A percentile compares a stretch with the other conserved stretches of the same genome.
These are phyloP conservation scores for Hypoxylon intermedium DNA, from an alignment of 495 filamentous ascomycete species.

Conservation along the genomic window DNA sequence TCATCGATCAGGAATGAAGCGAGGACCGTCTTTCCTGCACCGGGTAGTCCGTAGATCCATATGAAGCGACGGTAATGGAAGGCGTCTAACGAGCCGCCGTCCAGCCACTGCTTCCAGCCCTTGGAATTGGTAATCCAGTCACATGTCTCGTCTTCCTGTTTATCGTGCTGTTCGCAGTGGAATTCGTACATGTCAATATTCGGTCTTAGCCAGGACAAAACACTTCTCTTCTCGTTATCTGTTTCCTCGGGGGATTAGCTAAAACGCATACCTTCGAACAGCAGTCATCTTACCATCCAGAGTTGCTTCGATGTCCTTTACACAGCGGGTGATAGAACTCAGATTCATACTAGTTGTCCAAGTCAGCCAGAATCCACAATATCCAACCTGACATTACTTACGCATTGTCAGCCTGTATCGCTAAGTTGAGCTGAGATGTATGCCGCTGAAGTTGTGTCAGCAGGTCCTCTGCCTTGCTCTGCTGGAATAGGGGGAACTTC, in stretches of 20 bases:
- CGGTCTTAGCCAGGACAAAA: slow-evolving; percentile 26
- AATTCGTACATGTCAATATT: slow-evolving; percentile 31
- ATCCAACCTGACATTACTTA: slow-evolving; percentile 4
- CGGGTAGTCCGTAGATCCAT: slow-evolving; percentile 53
- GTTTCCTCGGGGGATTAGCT: background rate
- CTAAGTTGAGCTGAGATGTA: slow-evolving; percentile 13
- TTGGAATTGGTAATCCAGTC: slow-evolving; percentile 25
- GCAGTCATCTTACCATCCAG: slow-evolving; percentile 19
- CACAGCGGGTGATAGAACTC: background rate
- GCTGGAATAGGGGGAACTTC: slow-evolving; percentile 18
- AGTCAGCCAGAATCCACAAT: slow-evolving; percentile 1
- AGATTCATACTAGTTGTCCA: slow-evolving; percentile 22
- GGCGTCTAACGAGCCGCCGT: slow-evolving; percentile 8
- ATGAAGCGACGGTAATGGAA: slow-evolving; percentile 31
- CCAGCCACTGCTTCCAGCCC: slow-evolving; percentile 25
- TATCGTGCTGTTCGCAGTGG: slow-evolving; percentile 27
- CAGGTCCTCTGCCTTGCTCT: slow-evolving; percentile 25
- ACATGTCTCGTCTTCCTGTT: slow-evolving; percentile 36
- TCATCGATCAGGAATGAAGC: slow-evolving; percentile 44
- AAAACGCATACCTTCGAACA: background rate
- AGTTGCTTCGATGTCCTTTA: slow-evolving; percentile 22
- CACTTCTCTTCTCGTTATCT: slow-evolving; percentile 20
- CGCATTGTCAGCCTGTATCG: slow-evolving; percentile 14
- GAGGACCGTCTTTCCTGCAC: slow-evolving; percentile 52
- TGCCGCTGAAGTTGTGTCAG: slow-evolving; percentile 15